These are phyloP conservation scores for Acanthamoeba castellanii DNA, from an alignment of 208 protist genomes.

Conservation along the genomic window DNA sequence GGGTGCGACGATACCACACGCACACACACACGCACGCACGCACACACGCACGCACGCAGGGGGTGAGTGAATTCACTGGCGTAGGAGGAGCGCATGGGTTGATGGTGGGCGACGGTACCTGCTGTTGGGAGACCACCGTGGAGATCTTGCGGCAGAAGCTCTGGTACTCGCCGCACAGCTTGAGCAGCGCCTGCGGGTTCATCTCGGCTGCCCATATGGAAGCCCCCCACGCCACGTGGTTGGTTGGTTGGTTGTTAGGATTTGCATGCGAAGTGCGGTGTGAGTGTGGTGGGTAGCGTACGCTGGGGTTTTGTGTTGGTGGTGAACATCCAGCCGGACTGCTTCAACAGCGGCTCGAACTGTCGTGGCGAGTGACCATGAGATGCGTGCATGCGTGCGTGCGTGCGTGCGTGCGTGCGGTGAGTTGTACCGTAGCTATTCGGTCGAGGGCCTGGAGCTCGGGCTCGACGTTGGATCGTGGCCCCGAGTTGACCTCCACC, in stretches of 20 bases:
- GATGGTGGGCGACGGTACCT: neutral
- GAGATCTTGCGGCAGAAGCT: constrained; percentile 66
- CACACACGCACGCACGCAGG: neutral
- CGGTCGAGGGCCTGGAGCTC: constrained; percentile 38
- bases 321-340: neutral
- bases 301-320: neutral
- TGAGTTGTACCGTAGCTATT: neutral
- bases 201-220: constrained; percentile 36
- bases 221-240: neutral
- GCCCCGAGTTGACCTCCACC: constrained; percentile 34
- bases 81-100: neutral
- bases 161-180: constrained; percentile 68
- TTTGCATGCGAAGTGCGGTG: neutral
- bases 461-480: neutral
- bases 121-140: constrained; percentile 43
- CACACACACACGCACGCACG: neutral
- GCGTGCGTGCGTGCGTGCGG: neutral
- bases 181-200: constrained; percentile 47
- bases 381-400: neutral
- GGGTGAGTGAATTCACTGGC: neutral
- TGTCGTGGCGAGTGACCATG: neutral
- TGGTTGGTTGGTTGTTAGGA: neutral
- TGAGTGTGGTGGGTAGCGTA: neutral
- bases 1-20: no score
- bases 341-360: constrained; percentile 62